Percentiles rank a stretch among this genome's conserved stretches.
phyloP scores from a whole-genome alignment of 495 filamentous ascomycete genomes.

The Aspergillus campestris region DNA sequence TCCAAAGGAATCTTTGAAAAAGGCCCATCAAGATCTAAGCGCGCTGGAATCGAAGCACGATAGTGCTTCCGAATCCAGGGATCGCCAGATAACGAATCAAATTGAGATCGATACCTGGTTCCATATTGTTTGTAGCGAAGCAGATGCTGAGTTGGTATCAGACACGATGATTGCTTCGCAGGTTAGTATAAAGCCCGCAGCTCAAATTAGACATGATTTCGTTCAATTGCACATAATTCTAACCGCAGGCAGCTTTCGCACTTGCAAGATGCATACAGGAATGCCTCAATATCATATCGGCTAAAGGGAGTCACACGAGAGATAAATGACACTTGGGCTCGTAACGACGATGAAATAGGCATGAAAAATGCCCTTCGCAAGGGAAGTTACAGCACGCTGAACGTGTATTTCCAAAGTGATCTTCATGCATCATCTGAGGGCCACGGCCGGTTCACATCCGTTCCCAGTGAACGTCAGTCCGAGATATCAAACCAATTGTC shows the following conservation, averaged over 20 bases:
- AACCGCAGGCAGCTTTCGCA: constrained; percentile 23
- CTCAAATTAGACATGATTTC: no score
- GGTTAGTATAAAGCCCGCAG: constrained; percentile 17
- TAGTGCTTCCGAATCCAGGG: constrained; percentile 9
- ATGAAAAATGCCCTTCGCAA: constrained; percentile 57
- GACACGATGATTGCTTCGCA: constrained; percentile 36
- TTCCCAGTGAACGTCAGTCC: constrained; percentile 2
- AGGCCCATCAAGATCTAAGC: constrained; percentile 20
- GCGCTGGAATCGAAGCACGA: constrained; percentile 7
- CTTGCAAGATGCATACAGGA: constrained; percentile 35
- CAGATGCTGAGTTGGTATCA: constrained; percentile 21
- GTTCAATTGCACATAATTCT: background rate
- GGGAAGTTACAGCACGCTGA: constrained; percentile 40
- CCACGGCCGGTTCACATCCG: constrained; percentile 6
- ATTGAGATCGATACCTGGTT: constrained; percentile 43
- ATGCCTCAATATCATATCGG: constrained; percentile 42
- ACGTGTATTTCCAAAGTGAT: constrained; percentile 46
- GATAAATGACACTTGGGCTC: constrained; percentile 61
- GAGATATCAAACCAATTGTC: constrained; percentile 12
- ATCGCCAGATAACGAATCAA: constrained; percentile 11
- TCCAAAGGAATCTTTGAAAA: constrained; percentile 22
- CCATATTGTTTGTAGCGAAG: constrained; percentile 36
- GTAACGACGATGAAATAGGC: constrained; percentile 50
- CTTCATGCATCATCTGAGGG: constrained; percentile 23
- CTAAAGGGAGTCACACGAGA: constrained; percentile 64